A percentile compares a stretch with the other conserved stretches of the same genome.
These are phyloP conservation scores for Phalaenopsis hybrid DNA, from an alignment of 116 monocot genomes.

Conservation along the genomic window DNA sequence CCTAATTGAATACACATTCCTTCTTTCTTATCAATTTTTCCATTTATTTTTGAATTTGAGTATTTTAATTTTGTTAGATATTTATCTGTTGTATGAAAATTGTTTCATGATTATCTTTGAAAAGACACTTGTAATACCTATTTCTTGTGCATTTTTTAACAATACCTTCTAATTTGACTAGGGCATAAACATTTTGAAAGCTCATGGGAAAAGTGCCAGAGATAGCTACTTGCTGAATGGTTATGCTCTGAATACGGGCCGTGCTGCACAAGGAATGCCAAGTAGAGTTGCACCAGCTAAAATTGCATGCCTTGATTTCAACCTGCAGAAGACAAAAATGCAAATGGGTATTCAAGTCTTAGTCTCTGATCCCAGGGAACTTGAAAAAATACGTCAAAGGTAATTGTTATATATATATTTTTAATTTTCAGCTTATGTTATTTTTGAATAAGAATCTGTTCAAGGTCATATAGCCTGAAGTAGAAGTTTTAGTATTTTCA, in stretches of 20 bases:
- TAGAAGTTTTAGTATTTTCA: neutral
- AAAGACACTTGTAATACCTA: neutral
- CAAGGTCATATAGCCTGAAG: neutral
- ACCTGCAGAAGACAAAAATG: slow-evolving; percentile 99
- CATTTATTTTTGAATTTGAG: too few species aligned
- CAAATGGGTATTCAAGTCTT: slow-evolving; percentile 95
- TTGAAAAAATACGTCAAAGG: slow-evolving; percentile 96
- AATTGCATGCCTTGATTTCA: slow-evolving; percentile 98
- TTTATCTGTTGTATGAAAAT: neutral
- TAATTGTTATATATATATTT: slow-evolving; percentile 11
- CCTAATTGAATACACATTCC: too few species aligned
- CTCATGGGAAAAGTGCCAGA: slow-evolving; percentile 92
- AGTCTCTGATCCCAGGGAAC: slow-evolving; percentile 89
- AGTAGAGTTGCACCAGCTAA: slow-evolving; percentile 83
- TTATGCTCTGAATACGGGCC: slow-evolving; percentile 92
- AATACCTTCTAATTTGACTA: slow-evolving; percentile 20
- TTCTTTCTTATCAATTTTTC: too few species aligned
- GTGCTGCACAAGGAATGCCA: slow-evolving; percentile 99
- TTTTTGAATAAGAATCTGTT: neutral
- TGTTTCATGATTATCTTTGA: neutral
- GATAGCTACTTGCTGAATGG: slow-evolving; percentile 94
- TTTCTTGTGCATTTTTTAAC: neutral
- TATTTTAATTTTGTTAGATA: neutral
- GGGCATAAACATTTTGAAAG: slow-evolving; percentile 96
- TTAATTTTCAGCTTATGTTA: neutral